Evolutionary conservation across 495 filamentous ascomycete genomes (phyloP), one percentile per base, ranked within the genome.

Genomic region (Echria macrotheca): DNA sequence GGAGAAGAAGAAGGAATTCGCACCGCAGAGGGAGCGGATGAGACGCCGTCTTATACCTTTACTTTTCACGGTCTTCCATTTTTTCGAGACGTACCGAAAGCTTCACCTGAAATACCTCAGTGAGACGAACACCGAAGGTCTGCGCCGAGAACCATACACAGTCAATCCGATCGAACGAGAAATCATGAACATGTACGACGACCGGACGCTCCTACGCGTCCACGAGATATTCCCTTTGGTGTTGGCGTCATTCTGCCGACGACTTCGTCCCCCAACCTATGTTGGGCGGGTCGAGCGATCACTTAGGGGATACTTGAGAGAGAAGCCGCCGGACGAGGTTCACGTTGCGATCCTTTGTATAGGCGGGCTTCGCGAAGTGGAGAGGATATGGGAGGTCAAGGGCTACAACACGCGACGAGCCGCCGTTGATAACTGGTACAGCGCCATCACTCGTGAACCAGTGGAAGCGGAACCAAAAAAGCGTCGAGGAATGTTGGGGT

Each of bases 331-430:
- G 6, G 77, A 79, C 44, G 75, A 78, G 46, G 72, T 80, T 2
- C 78, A 80, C 48, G 69, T 73, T 5, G 69, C 77, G 12, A 72
- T 77, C 18, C 50, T 80, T 21, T 71, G 69, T n/a, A 60, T 80
- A 22, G 77, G 76, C 31, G 77, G 77, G 4, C 58, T 80, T 41
- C 69, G 77, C 5, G 70, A 78, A 51, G 75, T 77, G 9, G 74
- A 78, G 47, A 61, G 69, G 48, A 71, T 80, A 26, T 80, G 77
- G 77, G 76, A 80, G 49, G 71, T 76, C 2, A 79, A 80, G 47
- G 75, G 76, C 18, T 80, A 80, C 57, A 80, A 79, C 53, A 57
- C 66, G 14, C 66, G 77, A 21, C 71, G 74, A 44, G 67, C 64
- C 14, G 68, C 71, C 12, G 76, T 80, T 12, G 77, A 80, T 52